Evolutionary conservation across 805 yeast species (phyloP), one percentile per base, ranked within the genome.

Genomic region (Candida hispaniensis): DNA sequence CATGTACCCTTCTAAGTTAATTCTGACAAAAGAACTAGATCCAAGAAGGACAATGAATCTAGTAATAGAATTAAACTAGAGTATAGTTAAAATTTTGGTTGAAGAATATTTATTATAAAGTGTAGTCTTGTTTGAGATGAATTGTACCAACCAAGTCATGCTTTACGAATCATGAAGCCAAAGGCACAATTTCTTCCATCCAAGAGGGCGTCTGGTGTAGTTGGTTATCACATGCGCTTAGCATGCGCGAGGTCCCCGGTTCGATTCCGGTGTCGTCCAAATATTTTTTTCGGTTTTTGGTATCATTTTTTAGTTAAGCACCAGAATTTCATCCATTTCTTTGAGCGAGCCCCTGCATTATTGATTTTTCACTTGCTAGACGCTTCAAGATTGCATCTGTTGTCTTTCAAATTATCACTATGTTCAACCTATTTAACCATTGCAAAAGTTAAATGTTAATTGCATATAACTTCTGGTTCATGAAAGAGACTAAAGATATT

Each of bases 191-290:
- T 26, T 13, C 6, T 14, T 14, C 10, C n/a, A 1, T n/a, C 4
- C 17, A 5, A 14, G 12, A 19, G 34, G 34, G 34, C 34, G 34
- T 30, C 34, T 30, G 34, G 34, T 30, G 34, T 30, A 30, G 34
- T 30, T 30, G 34, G 34, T 30, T 30, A 30, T 30, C 34, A 30
- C 34, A 30, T 30, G 34, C 34, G 34, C 34, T 30, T 30, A 30
- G 34, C 34, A 30, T 30, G 34, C 34, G 34, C 34, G 34, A 30
- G 34, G 34, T 30, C 34, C 34, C 34, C 34, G 34, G 34, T 30
- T 30, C 34, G 34, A 30, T 30, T 30, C 34, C 34, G 26, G 34
- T 30, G 34, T 30, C 34, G 34, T 30, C 34, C 34, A 30, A 7
- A 1, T 21, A 21, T 30, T 30, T 20, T 19, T 18, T 7, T 4